These are phyloP conservation scores for Senna siamea DNA, from an alignment of 306 rosid species.

Conservation along the genomic window DNA sequence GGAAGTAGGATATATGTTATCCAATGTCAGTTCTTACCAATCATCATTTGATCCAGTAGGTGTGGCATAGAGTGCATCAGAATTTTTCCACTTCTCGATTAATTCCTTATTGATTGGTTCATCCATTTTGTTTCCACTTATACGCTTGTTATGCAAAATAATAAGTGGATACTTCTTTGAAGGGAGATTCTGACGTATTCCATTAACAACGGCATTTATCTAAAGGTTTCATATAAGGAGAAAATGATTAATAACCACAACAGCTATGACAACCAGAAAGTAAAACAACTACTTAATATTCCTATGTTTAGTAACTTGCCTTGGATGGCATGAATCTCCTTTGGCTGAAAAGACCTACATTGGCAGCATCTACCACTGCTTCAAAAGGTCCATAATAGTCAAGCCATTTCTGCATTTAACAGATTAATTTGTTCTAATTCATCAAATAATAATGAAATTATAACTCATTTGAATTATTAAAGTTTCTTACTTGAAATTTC, in stretches of 20 bases:
- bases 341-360: conserved; percentile 81
- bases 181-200: conserved; percentile 72
- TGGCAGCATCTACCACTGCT: conserved; percentile 95
- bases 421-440: conserved; percentile 27
- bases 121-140: conserved; percentile 73
- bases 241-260: conserved; percentile 19
- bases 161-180: conserved; percentile 87
- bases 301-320: conserved; percentile 58
- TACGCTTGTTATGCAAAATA: conserved; percentile 80
- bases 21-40: conserved; percentile 62
- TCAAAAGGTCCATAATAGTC: conserved; percentile 89
- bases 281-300: background rate
- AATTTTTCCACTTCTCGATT: conserved; percentile 78
- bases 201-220: conserved; percentile 80
- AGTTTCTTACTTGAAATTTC: conserved; percentile 80
- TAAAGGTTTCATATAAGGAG: conserved; percentile 39
- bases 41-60: conserved; percentile 93
- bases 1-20: conserved; percentile 13
- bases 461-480: conserved; percentile 24
- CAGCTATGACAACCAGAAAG: conserved; percentile 15
- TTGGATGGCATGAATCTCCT: conserved; percentile 73
- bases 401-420: conserved; percentile 82
- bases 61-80: conserved; percentile 84
- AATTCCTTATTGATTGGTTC: conserved; percentile 65
- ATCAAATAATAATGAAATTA: conserved; percentile 32